A percentile compares a stretch with the other conserved stretches of the same genome.
Conservation (phyloP, 768 basidiomycete genomes). For the Russula virescens region DNA sequence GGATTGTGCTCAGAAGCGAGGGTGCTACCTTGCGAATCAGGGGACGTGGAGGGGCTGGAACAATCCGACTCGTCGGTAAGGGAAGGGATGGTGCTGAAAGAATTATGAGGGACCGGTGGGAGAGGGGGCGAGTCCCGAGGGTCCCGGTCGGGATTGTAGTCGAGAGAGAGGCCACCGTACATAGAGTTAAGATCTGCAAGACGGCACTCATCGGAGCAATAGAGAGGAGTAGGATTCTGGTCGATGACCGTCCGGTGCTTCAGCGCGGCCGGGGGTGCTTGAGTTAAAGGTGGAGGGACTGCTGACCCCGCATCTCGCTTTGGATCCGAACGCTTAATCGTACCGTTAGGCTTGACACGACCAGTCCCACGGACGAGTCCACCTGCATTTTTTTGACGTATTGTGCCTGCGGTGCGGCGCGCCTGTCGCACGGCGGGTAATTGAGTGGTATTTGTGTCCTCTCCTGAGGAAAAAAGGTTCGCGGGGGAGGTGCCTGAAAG, state of each 20-base stretch:
- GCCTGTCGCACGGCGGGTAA: slow-evolving; percentile 29
- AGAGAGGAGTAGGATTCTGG: slow-evolving; percentile 72
- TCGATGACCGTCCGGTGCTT: slow-evolving; percentile 69
- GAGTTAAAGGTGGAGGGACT: slow-evolving; percentile 24
- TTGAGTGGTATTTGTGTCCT: slow-evolving; percentile 29
- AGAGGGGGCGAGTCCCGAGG: slow-evolving; percentile 34
- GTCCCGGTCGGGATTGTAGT: slow-evolving; percentile 44
- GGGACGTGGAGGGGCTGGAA: slow-evolving; percentile 27
- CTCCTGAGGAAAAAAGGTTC: slow-evolving; percentile 22
- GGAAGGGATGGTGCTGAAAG: slow-evolving; percentile 28
- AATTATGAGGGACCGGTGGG: slow-evolving; percentile 39
- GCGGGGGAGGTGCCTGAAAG: slow-evolving; percentile 13
- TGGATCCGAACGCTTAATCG: slow-evolving; percentile 40
- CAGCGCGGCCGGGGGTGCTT: slow-evolving; percentile 32
- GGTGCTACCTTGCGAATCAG: slow-evolving; percentile 19
- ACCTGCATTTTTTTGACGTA: slow-evolving; percentile 35
- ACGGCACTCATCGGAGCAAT: slow-evolving; percentile 77
- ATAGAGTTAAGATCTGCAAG: slow-evolving; percentile 46
- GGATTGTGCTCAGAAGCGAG: slow-evolving; percentile 18
- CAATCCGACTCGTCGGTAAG: slow-evolving; percentile 29
- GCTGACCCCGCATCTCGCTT: slow-evolving; percentile 24
- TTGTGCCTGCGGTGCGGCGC: slow-evolving; percentile 32
- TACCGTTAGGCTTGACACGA: slow-evolving; percentile 53
- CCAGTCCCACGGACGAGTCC: slow-evolving; percentile 65
- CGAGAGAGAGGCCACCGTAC: slow-evolving; percentile 37